These are phyloP conservation scores for Musa schizocarpa DNA, from an alignment of 176 grass and related monocot genomes.

Conservation along the genomic window DNA sequence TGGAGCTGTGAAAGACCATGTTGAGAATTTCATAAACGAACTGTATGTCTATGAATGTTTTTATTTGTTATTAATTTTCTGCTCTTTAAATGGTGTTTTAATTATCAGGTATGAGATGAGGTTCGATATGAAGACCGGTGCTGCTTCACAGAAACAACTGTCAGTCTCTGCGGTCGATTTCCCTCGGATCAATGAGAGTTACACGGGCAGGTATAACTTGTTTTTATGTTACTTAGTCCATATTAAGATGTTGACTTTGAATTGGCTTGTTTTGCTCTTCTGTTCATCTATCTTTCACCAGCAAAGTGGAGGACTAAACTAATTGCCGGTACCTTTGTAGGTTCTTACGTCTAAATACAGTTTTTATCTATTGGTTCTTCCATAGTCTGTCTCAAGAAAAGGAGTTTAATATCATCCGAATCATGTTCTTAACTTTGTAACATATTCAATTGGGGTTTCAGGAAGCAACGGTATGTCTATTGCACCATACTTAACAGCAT, in stretches of 20 bases:
- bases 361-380: too few relatives aligned
- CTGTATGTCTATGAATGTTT: constrained; percentile 33
- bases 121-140: constrained; percentile 81
- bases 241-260: neutral
- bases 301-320: too few relatives aligned
- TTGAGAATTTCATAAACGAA: constrained; percentile 66
- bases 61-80: neutral
- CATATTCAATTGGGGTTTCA: constrained; percentile 20
- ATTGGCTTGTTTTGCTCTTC: too few relatives aligned
- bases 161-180: constrained; percentile 89
- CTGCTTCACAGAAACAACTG: constrained; percentile 72
- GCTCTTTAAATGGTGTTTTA: constrained; percentile 6
- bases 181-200: constrained; percentile 83
- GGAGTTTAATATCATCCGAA: neutral
- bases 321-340: too few relatives aligned
- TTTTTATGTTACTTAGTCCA: neutral
- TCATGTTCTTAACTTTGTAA: neutral
- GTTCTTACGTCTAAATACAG: too few relatives aligned
- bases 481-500: constrained; percentile 57
- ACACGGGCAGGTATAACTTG: constrained; percentile 56
- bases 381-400: neutral
- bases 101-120: constrained; percentile 75
- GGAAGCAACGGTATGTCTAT: constrained; percentile 73
- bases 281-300: too few relatives aligned
- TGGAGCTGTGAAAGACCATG: constrained; percentile 43